Evolutionary conservation across 1,284 basidiomycete species (phyloP).

Genomic region (Cryptococcus sp.): DNA sequence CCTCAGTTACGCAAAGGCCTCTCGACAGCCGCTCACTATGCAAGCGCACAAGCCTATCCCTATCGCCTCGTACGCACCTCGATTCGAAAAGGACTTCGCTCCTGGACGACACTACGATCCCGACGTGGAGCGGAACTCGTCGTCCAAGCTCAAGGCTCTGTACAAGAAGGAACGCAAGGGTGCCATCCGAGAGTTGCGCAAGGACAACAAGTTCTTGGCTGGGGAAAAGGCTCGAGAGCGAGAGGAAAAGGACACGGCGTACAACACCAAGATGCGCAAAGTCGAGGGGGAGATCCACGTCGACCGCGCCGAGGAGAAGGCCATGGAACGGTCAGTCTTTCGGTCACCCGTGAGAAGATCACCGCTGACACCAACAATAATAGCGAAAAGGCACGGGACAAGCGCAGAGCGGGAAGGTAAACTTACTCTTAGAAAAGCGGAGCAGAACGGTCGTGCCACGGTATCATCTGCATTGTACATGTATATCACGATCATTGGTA

Average conservation of each 20-base stretch:
- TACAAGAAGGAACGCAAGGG: conserved; percentile 97
- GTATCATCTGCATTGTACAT: not conserved
- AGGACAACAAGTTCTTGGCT: conserved; percentile 92
- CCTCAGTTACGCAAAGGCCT: conserved; percentile 70
- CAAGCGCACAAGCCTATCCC: conserved; percentile 97
- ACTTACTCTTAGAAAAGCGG: not conserved
- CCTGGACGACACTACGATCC: conserved; percentile 77
- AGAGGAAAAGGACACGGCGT: conserved; percentile 76
- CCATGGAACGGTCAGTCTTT: conserved; percentile 64
- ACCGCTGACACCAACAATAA: not conserved
- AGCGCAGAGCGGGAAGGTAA: conserved; percentile 25
- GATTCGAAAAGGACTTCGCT: conserved; percentile 84
- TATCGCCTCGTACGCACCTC: conserved; percentile 88
- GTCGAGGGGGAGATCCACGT: conserved; percentile 80
- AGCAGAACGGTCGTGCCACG: not conserved
- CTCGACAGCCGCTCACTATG: conserved; percentile 76
- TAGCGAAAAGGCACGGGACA: conserved; percentile 28
- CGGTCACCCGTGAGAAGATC: not conserved
- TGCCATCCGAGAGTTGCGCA: conserved; percentile 92
- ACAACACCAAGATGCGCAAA: conserved; percentile 77
- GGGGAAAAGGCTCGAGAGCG: conserved; percentile 80
- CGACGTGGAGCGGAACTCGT: conserved; percentile 86
- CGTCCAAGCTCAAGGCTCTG: conserved; percentile 79
- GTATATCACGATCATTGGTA: not conserved
- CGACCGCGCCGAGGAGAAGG: conserved; percentile 94